Conservation (phyloP, 768 basidiomycete genomes). For the Collybiopsis confluens region DNA sequence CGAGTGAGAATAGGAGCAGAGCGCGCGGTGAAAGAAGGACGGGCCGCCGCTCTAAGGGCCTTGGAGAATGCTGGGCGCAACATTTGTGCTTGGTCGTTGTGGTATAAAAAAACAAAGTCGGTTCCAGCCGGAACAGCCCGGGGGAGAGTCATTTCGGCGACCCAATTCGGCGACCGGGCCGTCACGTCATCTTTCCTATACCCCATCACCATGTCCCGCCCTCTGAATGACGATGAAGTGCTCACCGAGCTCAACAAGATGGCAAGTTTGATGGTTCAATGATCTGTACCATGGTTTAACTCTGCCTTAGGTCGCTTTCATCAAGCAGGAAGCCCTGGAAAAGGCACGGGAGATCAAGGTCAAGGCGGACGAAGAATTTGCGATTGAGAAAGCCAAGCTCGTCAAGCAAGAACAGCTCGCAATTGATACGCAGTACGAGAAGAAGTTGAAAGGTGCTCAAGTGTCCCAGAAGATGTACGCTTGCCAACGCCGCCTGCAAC, state of each 20-base stretch:
- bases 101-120: too few species aligned
- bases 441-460: conserved; percentile 92
- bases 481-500: too few species aligned
- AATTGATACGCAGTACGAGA: conserved; percentile 92
- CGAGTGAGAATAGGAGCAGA: conserved; percentile 42
- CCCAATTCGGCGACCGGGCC: neutral
- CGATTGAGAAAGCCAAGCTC: conserved; percentile 98
- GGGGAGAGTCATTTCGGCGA: neutral
- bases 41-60: conserved; percentile 55
- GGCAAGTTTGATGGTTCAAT: too few species aligned
- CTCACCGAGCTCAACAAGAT: conserved; percentile 98
- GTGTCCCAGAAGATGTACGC: conserved; percentile 94
- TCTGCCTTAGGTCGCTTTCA: conserved; percentile 79
- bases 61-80: conserved; percentile 60
- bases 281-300: neutral
- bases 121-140: conserved; percentile 2
- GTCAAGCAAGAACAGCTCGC: conserved; percentile 94
- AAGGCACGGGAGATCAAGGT: conserved; percentile 96
- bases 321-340: conserved; percentile 97
- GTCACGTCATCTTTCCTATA: neutral
- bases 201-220: conserved; percentile 58
- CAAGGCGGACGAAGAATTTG: conserved; percentile 98
- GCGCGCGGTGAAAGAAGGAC: conserved; percentile 40
- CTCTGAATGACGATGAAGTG: conserved; percentile 93
- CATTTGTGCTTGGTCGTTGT: conserved; percentile 23